Percentiles rank a stretch among this genome's conserved stretches.
These are phyloP conservation scores for Moelleriella libera DNA, from an alignment of 2,329 filamentous ascomycete species.

Conservation along the genomic window DNA sequence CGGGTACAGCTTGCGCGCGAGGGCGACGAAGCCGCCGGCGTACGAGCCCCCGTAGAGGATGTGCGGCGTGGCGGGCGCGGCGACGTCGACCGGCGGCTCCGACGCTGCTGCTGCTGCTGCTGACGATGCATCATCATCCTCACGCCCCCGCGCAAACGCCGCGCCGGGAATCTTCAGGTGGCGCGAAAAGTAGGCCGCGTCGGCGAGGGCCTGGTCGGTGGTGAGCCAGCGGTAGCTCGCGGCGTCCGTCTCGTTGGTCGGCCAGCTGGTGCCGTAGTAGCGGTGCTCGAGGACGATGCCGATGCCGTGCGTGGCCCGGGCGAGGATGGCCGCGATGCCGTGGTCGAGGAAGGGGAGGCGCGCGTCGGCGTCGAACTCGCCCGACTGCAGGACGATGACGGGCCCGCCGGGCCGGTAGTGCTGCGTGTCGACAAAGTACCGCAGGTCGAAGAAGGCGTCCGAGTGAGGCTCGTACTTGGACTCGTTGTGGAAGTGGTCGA, in stretches of 20 bases:
- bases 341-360: constrained; percentile 62
- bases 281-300: constrained; percentile 76
- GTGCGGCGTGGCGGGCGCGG: constrained; percentile 50
- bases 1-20: constrained; percentile 63
- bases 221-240: constrained; percentile 68
- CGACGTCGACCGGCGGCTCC: neutral
- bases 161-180: constrained; percentile 55
- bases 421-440: constrained; percentile 73
- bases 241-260: constrained; percentile 48
- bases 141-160: constrained; percentile 33
- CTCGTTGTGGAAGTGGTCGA: constrained; percentile 79
- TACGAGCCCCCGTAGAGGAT: constrained; percentile 78
- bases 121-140: no score
- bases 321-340: constrained; percentile 59
- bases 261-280: constrained; percentile 71
- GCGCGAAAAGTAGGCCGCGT: constrained; percentile 67
- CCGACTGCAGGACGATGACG: constrained; percentile 62
- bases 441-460: constrained; percentile 50
- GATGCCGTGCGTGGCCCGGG: constrained; percentile 56
- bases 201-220: constrained; percentile 70
- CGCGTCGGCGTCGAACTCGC: constrained; percentile 51
- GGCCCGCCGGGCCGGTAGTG: constrained; percentile 68
- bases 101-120: neutral
- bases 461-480: constrained; percentile 64
- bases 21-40: constrained; percentile 65